phyloP scores from a whole-genome alignment of 202 grass and related monocot genomes.

The Setaria viridis region DNA sequence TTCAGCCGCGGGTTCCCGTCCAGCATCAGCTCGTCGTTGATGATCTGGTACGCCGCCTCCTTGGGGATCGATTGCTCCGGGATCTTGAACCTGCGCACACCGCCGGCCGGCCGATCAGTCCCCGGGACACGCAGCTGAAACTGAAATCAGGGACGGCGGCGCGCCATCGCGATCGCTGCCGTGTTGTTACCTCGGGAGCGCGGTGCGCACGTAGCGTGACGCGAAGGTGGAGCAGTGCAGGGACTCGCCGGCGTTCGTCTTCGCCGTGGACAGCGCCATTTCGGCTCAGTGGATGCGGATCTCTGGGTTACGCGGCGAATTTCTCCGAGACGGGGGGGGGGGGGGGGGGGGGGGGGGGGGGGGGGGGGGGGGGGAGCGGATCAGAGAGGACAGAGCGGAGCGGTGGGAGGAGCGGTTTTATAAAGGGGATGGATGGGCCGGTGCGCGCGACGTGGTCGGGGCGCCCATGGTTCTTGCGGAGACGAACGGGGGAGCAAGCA shows the following conservation, averaged over 20 bases:
- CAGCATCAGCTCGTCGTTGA: slow-evolving; percentile 95
- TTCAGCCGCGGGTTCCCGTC: slow-evolving; percentile 92
- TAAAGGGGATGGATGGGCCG: background rate
- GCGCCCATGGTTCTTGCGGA: slow-evolving; percentile 16
- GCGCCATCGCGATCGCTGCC: too few relatives aligned
- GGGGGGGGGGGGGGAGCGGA: background rate
- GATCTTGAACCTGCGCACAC: slow-evolving; percentile 44
- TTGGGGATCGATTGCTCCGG: slow-evolving; percentile 79
- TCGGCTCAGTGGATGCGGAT: background rate
- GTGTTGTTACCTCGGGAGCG: slow-evolving; percentile 48
- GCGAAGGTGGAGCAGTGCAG: slow-evolving; percentile 82
- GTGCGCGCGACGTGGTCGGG: slow-evolving; percentile 34
- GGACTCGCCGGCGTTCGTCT: slow-evolving; percentile 51
- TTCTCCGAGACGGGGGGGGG: background rate
- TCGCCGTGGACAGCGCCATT: slow-evolving; percentile 67
- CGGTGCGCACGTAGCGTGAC: slow-evolving; percentile 75
- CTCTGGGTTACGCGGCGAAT: too few relatives aligned
- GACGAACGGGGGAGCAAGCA: background rate
- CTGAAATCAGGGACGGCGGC: background rate
- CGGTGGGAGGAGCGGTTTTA: background rate
- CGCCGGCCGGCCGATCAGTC: background rate
- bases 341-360: background rate
- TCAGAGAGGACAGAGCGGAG: background rate
- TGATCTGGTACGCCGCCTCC: slow-evolving; percentile 96
- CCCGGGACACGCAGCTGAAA: background rate